These are phyloP conservation scores for Yamadazyma dendronema DNA, from an alignment of 1,139 yeast species.

Conservation along the genomic window DNA sequence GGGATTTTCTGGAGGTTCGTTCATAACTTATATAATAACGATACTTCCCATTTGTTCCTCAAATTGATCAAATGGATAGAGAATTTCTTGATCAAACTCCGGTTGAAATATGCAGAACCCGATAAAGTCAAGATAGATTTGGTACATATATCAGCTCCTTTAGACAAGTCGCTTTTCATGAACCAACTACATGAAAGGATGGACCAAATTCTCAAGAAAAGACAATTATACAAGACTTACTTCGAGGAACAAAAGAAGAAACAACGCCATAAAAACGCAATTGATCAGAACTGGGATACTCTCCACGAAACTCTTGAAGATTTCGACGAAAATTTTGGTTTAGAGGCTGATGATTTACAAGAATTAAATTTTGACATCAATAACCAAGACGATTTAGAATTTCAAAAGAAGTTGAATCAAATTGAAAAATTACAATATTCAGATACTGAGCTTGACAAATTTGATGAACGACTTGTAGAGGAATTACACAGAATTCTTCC, in stretches of 20 bases:
- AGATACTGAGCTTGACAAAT: constrained; percentile 29
- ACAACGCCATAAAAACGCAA: constrained; percentile 18
- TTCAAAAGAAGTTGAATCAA: constrained; percentile 17
- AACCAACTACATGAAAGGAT: constrained; percentile 32
- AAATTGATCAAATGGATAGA: constrained; percentile 70
- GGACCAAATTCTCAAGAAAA: constrained; percentile 26
- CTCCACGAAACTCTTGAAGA: constrained; percentile 45
- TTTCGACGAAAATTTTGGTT: constrained; percentile 51
- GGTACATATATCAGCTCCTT: constrained; percentile 10
- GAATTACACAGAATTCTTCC: constrained; percentile 9
- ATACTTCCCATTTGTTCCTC: constrained; percentile 67
- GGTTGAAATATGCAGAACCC: constrained; percentile 58
- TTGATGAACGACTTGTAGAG: constrained; percentile 15
- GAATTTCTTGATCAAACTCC: constrained; percentile 53
- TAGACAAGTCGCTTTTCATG: constrained; percentile 26
- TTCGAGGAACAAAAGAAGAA: constrained; percentile 21
- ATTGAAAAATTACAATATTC: constrained; percentile 17
- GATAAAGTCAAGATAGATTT: constrained; percentile 43
- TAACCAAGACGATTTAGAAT: constrained; percentile 19
- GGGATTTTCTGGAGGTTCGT: constrained; percentile 69
- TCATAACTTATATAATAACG: constrained; percentile 73
- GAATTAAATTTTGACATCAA: constrained; percentile 44
- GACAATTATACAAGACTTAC: constrained; percentile 36
- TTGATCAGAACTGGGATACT: constrained; percentile 51
- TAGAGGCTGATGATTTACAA: constrained; percentile 55